Conservation (phyloP, 2,329 filamentous ascomycete genomes). For the Tolypocladium inflatum region DNA sequence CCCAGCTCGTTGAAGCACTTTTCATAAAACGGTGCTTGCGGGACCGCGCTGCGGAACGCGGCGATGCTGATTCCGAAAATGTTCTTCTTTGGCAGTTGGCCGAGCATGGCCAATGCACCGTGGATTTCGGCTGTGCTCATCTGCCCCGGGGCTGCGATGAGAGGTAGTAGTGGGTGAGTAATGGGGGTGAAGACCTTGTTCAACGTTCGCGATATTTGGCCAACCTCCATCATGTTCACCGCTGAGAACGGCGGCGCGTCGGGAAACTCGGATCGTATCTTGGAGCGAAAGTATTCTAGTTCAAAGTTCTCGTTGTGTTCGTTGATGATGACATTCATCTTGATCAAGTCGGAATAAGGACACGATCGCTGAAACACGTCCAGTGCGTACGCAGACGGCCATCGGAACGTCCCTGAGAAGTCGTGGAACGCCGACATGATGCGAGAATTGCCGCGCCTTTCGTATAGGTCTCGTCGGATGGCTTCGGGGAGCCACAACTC, state of each 20-base stretch:
- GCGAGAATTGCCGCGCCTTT: constrained; percentile 65
- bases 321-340: constrained; percentile 81
- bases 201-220: constrained; percentile 72
- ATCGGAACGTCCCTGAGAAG: constrained; percentile 75
- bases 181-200: constrained; percentile 85
- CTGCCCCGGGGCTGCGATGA: constrained; percentile 79
- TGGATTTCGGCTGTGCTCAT: constrained; percentile 83
- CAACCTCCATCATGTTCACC: constrained; percentile 80
- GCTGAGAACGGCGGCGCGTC: constrained; percentile 67
- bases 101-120: constrained; percentile 65
- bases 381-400: constrained; percentile 66
- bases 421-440: constrained; percentile 92
- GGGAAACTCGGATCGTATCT: constrained; percentile 59
- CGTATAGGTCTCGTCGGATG: constrained; percentile 58
- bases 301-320: constrained; percentile 83
- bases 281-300: constrained; percentile 78
- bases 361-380: constrained; percentile 62
- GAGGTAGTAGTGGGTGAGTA: constrained; percentile 73
- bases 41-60: constrained; percentile 51
- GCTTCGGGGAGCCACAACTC: constrained; percentile 78
- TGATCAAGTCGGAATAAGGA: constrained; percentile 74
- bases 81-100: constrained; percentile 68
- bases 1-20: constrained; percentile 76
- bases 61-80: constrained; percentile 73
- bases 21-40: constrained; percentile 77